Base-by-base conservation (phyloP, 2,329 filamentous ascomycete species). In the Stachybotrys elegans region DNA sequence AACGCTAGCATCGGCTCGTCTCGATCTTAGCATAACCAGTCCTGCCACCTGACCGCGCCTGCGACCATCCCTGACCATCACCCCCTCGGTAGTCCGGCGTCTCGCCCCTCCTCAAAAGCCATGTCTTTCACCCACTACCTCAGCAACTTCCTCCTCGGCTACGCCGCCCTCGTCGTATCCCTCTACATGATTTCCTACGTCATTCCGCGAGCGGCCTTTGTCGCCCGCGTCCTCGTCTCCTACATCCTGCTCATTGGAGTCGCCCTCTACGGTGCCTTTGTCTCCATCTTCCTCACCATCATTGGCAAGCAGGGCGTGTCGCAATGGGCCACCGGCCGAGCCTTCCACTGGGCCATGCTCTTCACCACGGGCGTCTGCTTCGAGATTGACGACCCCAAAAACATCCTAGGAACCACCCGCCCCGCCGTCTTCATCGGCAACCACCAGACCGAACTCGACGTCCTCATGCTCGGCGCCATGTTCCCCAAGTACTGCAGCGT, bases 371-470 rank as follows among this genome's bases (percentile, higher is more conserved):
- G 92, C 48, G 76, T 96, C 40, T 78, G 74, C 47, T 96, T 97
- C 61, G 74, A 79, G 49, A 68, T 95, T 40, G 76, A 84, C 36
- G 88, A 91, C 56, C 63, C 81, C 31, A 61, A 81, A 47, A 67
- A 82, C 51, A 62, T 83, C 54, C 78, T 91, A 46, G 69, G 70
- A 38, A 83, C 73, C 9, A 73, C 73, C 22, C 80, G 92, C 42
- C 93, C 93, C 1, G 91, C 88, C 45, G 86, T 98, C 45, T 91
- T 98, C 59, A 76, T 98, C 54, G 87, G 86, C 32, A 97, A 97
- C 68, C 93, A 98, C 70, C 93, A 98, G 76, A 89, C 87, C 19
- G 93, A 97, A 70, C 80, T 98, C 53, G 93, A 98, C 61, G 87
- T 98, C 32, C 76, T 95, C 47, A 86, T 96, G 81, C 78, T 98